phyloP scores from a whole-genome alignment of 208 protist genomes.

The Balamuthia mandrillaris region DNA sequence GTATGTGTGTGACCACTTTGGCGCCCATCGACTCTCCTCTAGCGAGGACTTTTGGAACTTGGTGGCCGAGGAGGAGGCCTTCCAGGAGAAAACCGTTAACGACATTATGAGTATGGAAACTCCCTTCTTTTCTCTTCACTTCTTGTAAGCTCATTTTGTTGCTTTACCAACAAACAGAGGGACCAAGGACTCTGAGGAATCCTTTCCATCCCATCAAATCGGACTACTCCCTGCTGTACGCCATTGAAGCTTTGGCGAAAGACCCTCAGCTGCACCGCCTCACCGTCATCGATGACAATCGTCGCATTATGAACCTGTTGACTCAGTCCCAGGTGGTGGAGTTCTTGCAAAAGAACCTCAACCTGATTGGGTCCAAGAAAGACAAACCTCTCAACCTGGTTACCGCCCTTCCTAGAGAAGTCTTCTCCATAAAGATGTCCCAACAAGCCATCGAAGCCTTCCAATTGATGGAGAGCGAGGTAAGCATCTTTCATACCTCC shows the following conservation, averaged over 20 bases:
- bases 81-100: slow-evolving; percentile 5
- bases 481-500: not conserved
- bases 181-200: not conserved
- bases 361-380: not conserved
- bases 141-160: too few species aligned
- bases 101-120: not conserved
- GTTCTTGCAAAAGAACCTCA: slow-evolving; percentile 1
- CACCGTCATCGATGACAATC: not conserved
- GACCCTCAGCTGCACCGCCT: not conserved
- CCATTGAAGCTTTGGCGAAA: not conserved
- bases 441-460: slow-evolving; percentile 2
- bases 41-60: not conserved
- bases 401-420: not conserved
- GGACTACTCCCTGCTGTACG: slow-evolving; percentile 1
- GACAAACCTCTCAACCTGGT: not conserved
- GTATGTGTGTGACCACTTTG: not conserved
- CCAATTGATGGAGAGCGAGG: not conserved
- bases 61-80: not conserved
- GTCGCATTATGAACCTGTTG: not conserved
- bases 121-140: too few species aligned
- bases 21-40: not conserved
- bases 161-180: too few species aligned
- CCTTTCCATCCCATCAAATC: not conserved
- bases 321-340: slow-evolving; percentile 15
- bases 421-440: not conserved